These are phyloP conservation scores for Prototheca stagnorum DNA, from an alignment of 163 green algal genomes.

Conservation along the genomic window DNA sequence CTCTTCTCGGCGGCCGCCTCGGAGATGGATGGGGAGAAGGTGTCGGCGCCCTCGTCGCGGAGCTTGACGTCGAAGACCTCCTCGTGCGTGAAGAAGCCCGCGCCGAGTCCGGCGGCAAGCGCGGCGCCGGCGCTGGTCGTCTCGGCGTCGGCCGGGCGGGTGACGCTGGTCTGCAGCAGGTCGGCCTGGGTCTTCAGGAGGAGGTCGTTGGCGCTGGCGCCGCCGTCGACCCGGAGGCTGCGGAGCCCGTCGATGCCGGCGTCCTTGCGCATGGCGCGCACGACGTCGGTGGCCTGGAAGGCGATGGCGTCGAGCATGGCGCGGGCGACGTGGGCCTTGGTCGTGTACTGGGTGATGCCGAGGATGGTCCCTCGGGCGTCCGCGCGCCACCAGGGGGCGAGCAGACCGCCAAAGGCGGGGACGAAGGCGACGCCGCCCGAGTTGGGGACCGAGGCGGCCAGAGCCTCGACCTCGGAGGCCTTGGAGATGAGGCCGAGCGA, in stretches of 20 bases:
- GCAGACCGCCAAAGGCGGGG: constrained; percentile 77
- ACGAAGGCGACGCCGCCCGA: constrained; percentile 86
- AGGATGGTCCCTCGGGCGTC: constrained; percentile 68
- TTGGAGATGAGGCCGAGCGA: constrained; percentile 38
- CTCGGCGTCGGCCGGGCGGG: constrained; percentile 67
- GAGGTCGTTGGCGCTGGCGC: constrained; percentile 63
- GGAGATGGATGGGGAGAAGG: constrained; percentile 15
- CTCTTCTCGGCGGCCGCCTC: constrained; percentile 9
- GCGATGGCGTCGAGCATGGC: constrained; percentile 87
- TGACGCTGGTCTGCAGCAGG: constrained; percentile 53
- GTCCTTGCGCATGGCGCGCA: constrained; percentile 79
- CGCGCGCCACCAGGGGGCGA: constrained; percentile 78
- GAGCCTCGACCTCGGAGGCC: constrained; percentile 43
- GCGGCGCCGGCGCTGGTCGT: constrained; percentile 81
- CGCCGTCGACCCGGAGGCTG: constrained; percentile 63
- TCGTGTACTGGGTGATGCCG: constrained; percentile 52
- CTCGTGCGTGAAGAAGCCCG: constrained; percentile 56
- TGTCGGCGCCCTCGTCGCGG: constrained; percentile 1
- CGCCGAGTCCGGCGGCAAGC: constrained; percentile 69
- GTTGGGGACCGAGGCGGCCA: constrained; percentile 41
- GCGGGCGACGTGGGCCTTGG: constrained; percentile 58
- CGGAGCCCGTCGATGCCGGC: constrained; percentile 22
- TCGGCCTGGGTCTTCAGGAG: constrained; percentile 80
- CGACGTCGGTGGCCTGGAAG: constrained; percentile 80
- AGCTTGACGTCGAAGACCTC: constrained; percentile 26